phyloP scores from a whole-genome alignment of 441 rosid genomes.

The California macrophylla region DNA sequence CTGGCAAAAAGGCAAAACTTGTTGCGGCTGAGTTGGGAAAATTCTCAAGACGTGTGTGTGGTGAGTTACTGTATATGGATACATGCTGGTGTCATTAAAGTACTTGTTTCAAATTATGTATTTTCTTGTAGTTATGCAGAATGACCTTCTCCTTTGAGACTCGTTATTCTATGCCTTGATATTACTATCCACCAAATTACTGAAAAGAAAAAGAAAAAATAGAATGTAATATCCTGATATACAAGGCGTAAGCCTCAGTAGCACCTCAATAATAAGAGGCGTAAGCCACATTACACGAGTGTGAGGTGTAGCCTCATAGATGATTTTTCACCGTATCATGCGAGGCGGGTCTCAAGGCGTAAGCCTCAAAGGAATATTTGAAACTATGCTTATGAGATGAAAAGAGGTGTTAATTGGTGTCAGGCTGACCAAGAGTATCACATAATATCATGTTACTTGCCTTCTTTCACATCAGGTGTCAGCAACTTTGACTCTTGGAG shows the following conservation, averaged over 20 bases:
- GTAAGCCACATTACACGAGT: too few relatives aligned
- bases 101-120: background rate
- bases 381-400: background rate
- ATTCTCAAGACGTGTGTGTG: slow-evolving; percentile 58
- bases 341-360: too few relatives aligned
- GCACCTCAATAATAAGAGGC: too few relatives aligned
- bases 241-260: too few relatives aligned
- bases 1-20: slow-evolving; percentile 82
- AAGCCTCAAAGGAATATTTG: too few relatives aligned
- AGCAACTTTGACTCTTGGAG: background rate
- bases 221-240: too few relatives aligned
- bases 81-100: slow-evolving; percentile 3
- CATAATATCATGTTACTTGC: background rate
- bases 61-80: slow-evolving; percentile 31
- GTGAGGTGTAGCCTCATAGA: too few relatives aligned
- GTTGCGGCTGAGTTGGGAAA: slow-evolving; percentile 88
- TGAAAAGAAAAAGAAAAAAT: background rate
- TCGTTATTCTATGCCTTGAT: background rate
- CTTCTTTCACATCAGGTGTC: background rate
- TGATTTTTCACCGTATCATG: too few relatives aligned
- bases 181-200: background rate
- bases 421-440: background rate
- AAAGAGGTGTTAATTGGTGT: background rate
- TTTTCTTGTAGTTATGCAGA: background rate
- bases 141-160: background rate